A percentile compares a stretch with the other conserved stretches of the same genome.
phyloP scores from a whole-genome alignment of 108 stramenopile genomes.

The Phaeodactylum tricornutum region DNA sequence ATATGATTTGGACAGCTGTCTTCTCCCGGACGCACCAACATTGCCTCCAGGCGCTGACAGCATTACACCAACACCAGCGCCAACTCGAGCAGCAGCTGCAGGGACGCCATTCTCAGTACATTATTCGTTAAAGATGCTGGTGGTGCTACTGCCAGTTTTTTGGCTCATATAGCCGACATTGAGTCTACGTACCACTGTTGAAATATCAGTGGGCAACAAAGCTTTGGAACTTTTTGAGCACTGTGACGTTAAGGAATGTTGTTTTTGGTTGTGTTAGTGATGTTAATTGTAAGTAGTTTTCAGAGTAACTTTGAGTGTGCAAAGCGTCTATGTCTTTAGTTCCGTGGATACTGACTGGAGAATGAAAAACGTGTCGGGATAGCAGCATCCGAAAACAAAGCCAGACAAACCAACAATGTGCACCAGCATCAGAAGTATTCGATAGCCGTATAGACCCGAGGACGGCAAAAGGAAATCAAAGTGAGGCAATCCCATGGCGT shows the following conservation, averaged over 20 bases:
- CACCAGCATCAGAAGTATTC: slow-evolving; percentile 18
- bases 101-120: neutral
- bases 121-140: neutral
- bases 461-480: slow-evolving; percentile 24
- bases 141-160: neutral
- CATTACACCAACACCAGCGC: neutral
- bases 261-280: neutral
- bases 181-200: too few species aligned
- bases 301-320: neutral
- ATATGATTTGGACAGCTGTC: neutral
- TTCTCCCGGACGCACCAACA: too few species aligned
- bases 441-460: slow-evolving; percentile 35
- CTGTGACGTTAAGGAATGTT: too few species aligned
- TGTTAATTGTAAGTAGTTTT: neutral
- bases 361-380: slow-evolving; percentile 12
- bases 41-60: neutral
- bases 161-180: neutral
- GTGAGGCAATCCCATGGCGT: slow-evolving; percentile 75
- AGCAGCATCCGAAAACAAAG: too few species aligned
- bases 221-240: too few species aligned
- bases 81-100: neutral
- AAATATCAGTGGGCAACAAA: too few species aligned
- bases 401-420: slow-evolving; percentile 43
- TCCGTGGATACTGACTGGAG: slow-evolving; percentile 16
- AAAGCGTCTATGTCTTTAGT: neutral